Evolutionary conservation across 2,329 filamentous ascomycete species (phyloP).

Genomic region (Botryotinia narcissicola): DNA sequence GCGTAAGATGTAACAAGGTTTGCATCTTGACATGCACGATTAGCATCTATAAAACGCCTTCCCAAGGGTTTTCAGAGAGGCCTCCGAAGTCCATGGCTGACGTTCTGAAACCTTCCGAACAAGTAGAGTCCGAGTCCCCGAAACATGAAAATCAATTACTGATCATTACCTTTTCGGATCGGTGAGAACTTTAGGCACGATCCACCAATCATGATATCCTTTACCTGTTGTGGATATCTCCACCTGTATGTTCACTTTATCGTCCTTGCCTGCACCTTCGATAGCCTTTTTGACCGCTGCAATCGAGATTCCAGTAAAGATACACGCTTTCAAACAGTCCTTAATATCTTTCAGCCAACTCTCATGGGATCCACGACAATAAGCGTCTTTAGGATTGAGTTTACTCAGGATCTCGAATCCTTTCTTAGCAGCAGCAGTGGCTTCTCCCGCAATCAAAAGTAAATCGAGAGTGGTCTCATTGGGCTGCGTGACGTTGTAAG

Average conservation of each 20-base stretch:
- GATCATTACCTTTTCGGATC: neutral
- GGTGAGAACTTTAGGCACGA: conserved; percentile 49
- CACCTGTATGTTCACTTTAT: conserved; percentile 43
- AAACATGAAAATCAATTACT: neutral
- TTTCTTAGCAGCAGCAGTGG: conserved; percentile 44
- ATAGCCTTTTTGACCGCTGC: conserved; percentile 58
- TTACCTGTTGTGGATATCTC: conserved; percentile 53
- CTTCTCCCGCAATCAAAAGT: conserved; percentile 39
- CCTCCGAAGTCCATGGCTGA: neutral
- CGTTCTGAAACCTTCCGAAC: neutral
- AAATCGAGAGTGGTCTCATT: conserved; percentile 39
- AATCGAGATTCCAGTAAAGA: conserved; percentile 65
- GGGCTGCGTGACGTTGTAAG: conserved; percentile 44
- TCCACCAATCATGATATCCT: conserved; percentile 64
- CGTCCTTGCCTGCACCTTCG: conserved; percentile 37
- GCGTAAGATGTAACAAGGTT: neutral
- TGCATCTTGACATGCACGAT: neutral
- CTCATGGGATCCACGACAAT: conserved; percentile 55
- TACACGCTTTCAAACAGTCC: conserved; percentile 65
- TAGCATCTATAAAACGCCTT: neutral
- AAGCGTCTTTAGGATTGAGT: conserved; percentile 51
- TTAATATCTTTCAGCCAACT: conserved; percentile 61
- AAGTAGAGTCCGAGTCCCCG: conserved; percentile 1
- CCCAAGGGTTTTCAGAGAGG: neutral
- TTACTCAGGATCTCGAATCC: conserved; percentile 56